Evolutionary conservation across 2,329 filamentous ascomycete genomes (phyloP).

Genomic region (Pyrenophora teres): DNA sequence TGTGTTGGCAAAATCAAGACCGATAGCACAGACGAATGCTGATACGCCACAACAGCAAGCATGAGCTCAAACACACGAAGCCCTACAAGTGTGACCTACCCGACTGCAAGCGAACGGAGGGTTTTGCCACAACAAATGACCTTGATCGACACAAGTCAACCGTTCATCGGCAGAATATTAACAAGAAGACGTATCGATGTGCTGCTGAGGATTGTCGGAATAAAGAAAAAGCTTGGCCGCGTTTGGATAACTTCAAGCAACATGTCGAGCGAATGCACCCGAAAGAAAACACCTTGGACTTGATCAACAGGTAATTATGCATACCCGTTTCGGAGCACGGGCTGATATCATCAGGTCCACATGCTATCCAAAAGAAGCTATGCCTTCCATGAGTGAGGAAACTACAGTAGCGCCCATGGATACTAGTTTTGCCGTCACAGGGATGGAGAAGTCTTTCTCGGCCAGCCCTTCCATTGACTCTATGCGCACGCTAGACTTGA

Average conservation of each 20-base stretch:
- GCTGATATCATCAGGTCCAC: constrained; percentile 36
- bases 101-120: constrained; percentile 63
- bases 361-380: constrained; percentile 11
- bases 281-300: constrained; percentile 49
- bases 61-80: constrained; percentile 71
- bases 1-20: constrained; percentile 23
- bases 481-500: constrained; percentile 28
- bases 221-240: constrained; percentile 74
- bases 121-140: constrained; percentile 82
- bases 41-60: constrained; percentile 65
- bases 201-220: constrained; percentile 60
- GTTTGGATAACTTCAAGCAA: constrained; percentile 83
- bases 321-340: background rate
- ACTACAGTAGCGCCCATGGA: constrained; percentile 34
- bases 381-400: constrained; percentile 11
- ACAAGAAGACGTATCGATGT: constrained; percentile 61
- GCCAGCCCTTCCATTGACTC: constrained; percentile 23
- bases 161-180: constrained; percentile 63
- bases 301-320: constrained; percentile 54
- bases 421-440: constrained; percentile 31
- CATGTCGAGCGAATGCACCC: constrained; percentile 74
- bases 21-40: constrained; percentile 6
- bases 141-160: constrained; percentile 77
- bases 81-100: constrained; percentile 64
- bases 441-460: constrained; percentile 32